Evolutionary conservation across 306 rosid species (phyloP), one percentile per base, ranked within the genome.

Genomic region (Macrotyloma uniflorum): DNA sequence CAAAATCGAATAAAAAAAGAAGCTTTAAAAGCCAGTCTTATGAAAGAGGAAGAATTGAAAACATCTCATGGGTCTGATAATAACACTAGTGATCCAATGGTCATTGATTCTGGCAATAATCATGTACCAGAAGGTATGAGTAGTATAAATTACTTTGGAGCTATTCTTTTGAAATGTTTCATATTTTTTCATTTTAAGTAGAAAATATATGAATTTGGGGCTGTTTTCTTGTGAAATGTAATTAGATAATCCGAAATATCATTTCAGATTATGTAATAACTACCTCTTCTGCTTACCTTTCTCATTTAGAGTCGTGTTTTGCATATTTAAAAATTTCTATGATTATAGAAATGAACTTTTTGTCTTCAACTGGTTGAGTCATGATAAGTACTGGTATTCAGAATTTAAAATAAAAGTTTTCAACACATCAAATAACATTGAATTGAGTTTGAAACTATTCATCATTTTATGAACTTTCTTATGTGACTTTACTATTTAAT

Each of bases 11-110:
- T 89, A 77, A 91, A 87, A 88, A 95, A 87, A 84, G 99, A 91
- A 82, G 91, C 96, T 82, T 83, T 95, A 79, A 95, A 91, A 86
- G 97, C 97, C 73, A 88, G 93, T 83, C 88, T 90, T 51, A 46
- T 89, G 19, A 95, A 91, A 82, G 98, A 92, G 86, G 97, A 95
- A 87, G 97, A 90, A 77, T 72, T 88, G 66, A 92, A 91, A 85
- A 86, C 91, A 68, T 73, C 89, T 70, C 84, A 74, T 42, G 97
- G 83, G 54, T 53, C 79, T 71, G 97, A 92, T 72, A 67, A 74
- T 83, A 88, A 77, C 77, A 74, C 49, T 1, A 83, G 84, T 72
- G 98, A 95, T 77, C 97, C 96, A 46, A 91, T 91, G 98, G 82
- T 88, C 66, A 70, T 91, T 77, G 98, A 92, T 69, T 57, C 89